Conservation (phyloP, 164 flowering plant species). For the Berberis thunbergii region DNA sequence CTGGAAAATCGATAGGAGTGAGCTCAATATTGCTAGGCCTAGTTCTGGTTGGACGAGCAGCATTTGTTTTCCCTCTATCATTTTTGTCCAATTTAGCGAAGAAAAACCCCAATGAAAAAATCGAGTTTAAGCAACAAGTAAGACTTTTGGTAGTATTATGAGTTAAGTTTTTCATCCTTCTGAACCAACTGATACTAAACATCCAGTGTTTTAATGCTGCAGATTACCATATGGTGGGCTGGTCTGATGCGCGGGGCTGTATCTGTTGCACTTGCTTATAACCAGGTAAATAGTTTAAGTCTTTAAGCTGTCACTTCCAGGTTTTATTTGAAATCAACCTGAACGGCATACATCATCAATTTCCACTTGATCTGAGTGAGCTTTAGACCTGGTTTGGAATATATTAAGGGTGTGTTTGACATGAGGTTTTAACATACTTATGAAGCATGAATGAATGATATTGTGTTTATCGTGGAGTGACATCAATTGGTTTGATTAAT, state of each 20-base stretch:
- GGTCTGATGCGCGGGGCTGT: slow-evolving; percentile 61
- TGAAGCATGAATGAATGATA: too few species aligned
- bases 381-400: too few species aligned
- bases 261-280: slow-evolving; percentile 51
- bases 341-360: background rate
- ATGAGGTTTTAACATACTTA: too few species aligned
- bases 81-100: slow-evolving; percentile 29
- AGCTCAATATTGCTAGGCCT: slow-evolving; percentile 34
- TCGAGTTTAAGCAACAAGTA: slow-evolving; percentile 33
- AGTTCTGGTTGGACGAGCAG: slow-evolving; percentile 43
- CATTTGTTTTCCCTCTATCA: slow-evolving; percentile 43
- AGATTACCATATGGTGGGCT: slow-evolving; percentile 58
- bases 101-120: slow-evolving; percentile 27
- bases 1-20: slow-evolving; percentile 33
- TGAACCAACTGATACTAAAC: background rate
- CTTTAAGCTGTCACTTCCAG: background rate
- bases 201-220: slow-evolving; percentile 5
- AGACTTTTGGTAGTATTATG: background rate
- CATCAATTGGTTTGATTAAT: too few species aligned
- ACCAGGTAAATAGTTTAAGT: slow-evolving; percentile 25
- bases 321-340: background rate
- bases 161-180: background rate
- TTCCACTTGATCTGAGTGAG: background rate
- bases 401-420: too few species aligned
- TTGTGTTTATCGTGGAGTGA: too few species aligned